phyloP scores from a whole-genome alignment of 2,329 filamentous ascomycete genomes.

The Arthrobotrys entomopaga region DNA sequence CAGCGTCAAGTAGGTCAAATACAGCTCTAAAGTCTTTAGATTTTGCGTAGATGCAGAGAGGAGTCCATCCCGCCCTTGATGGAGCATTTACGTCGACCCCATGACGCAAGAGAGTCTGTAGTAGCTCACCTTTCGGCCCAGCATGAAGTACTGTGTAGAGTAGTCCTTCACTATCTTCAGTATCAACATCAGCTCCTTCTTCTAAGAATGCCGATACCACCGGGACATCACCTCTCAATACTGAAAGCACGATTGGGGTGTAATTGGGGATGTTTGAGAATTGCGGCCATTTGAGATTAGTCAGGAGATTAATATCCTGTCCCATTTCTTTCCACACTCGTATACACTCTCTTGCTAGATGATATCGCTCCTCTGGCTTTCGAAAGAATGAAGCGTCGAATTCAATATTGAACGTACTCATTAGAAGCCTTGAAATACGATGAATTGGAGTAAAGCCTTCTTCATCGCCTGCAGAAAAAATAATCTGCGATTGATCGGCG shows the following conservation, averaged over 20 bases:
- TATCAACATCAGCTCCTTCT: slow-evolving; percentile 1
- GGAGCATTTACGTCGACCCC: background rate
- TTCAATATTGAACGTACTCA: background rate
- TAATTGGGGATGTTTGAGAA: background rate
- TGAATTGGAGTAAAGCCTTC: slow-evolving; percentile 14
- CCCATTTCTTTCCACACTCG: background rate
- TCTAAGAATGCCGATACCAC: slow-evolving; percentile 2
- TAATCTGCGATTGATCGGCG: background rate
- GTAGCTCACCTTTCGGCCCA: background rate
- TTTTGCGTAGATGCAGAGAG: slow-evolving; percentile 15
- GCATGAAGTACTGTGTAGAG: background rate
- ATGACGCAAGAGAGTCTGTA: background rate
- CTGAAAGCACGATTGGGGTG: background rate
- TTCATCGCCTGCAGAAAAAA: slow-evolving; percentile 10
- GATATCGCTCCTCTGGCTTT: background rate
- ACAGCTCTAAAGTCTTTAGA: background rate
- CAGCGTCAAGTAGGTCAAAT: slow-evolving; percentile 11
- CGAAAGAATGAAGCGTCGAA: background rate
- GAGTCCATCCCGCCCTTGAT: background rate
- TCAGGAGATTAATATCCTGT: background rate
- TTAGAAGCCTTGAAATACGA: background rate
- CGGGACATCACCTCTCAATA: background rate
- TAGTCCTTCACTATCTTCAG: background rate
- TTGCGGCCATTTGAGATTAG: background rate
- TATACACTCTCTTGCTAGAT: background rate